Evolutionary conservation across 768 basidiomycete species (phyloP), one percentile per base, ranked within the genome.

Genomic region (Daedaleopsis sinensis): DNA sequence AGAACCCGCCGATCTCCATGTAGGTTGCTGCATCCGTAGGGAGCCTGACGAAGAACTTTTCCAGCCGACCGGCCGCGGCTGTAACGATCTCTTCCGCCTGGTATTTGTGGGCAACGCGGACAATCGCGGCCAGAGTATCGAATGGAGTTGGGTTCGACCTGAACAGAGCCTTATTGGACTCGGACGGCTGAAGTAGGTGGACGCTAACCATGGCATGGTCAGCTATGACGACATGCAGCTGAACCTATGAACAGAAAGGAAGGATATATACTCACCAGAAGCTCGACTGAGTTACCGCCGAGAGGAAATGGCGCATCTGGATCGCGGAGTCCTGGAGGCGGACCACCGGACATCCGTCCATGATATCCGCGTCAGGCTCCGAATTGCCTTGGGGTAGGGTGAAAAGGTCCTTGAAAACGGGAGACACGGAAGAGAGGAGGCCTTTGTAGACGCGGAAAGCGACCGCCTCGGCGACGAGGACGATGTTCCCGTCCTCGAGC

Each of bases 401-500:
- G 38, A 67, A 59, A 7, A 69, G 36, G 36, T 59, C 64, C 15
- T 42, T 38, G 38, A 69, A 63, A 3, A 69, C 61, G 9, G 27
- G 43, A 3, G 66, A 69, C 18, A 59, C 53, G 1, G 49, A 37
- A 13, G 66, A 52, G 3, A 69, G 58, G 16, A 64, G 7, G 23
- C 58, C 54, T 27, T 51, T 58, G 52, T 67, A 62, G 2, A 69
- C 64, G 13, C 57, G 57, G 54, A 67, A 64, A 2, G 47, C 57
- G 6, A 35, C 57, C 2, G 43, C 48, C n/a, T 56, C 42, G 1
- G 86, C 80, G 47, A 88, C 71, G 52, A 91, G 79, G 50, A 90
- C 76, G 48, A 90, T 74, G 66, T 88, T 90, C 10, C 89, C 90
- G 65, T 91, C 89, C 0, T 73, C 63, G 68, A 91, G 89, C 88